Percentiles rank a stretch among this genome's conserved stretches.
Conservation (phyloP, 176 grass and related monocot genomes). For the Triticum aestivum region IWGSC_CS_RefSeq_v2.1 NC_057802.1:575399830-575400329, state of each 20-base stretch:
- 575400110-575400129: background rate
- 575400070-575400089: background rate
- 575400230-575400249: background rate
- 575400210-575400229: background rate
- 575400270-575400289: too few species aligned
- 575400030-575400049: too few species aligned
- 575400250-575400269: background rate
- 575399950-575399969: background rate
- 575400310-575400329: too few species aligned
- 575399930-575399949: background rate
- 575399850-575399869: slow-evolving; percentile 7
- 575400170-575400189: background rate
- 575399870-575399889: slow-evolving; percentile 26
- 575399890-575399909: slow-evolving; percentile 15
- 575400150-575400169: background rate
- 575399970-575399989: background rate
- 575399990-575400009: background rate
- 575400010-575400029: background rate
- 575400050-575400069: too few species aligned
- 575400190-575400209: background rate
- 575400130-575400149: background rate
- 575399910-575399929: background rate
- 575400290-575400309: too few species aligned
- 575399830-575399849: slow-evolving; percentile 18
- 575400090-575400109: background rate